phyloP scores from a whole-genome alignment of 257 asterid species.

The Pogostemon cablin region DNA sequence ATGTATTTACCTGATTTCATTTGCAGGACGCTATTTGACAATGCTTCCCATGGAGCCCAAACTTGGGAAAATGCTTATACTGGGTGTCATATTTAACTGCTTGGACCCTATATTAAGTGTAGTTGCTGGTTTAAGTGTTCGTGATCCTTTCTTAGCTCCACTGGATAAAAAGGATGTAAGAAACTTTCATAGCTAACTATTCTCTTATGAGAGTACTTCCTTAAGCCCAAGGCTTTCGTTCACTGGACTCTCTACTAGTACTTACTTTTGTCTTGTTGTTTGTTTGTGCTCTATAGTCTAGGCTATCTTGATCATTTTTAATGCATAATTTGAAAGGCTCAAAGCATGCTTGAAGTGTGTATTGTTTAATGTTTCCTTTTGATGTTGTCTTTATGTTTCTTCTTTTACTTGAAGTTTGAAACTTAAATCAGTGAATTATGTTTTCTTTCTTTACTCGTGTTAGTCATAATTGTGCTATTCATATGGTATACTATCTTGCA shows the following conservation, averaged over 20 bases:
- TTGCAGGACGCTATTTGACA: conserved; percentile 81
- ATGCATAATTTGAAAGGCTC: not conserved
- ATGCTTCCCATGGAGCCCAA: conserved; percentile 98
- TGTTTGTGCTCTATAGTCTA: not conserved
- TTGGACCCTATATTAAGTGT: conserved; percentile 89
- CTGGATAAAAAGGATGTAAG: conserved; percentile 94
- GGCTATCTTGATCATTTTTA: not conserved
- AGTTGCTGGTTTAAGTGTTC: conserved; percentile 91
- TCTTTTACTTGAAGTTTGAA: not conserved
- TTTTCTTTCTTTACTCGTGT: not conserved
- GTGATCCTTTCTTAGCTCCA: conserved; percentile 94
- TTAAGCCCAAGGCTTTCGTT: conserved; percentile 14
- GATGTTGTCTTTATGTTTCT: not conserved
- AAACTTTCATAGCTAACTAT: conserved; percentile 30
- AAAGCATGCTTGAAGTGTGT: conserved; percentile 11
- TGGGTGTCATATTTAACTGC: conserved; percentile 86
- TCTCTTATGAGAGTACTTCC: conserved; percentile 8
- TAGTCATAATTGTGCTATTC: not conserved
- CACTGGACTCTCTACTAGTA: not conserved
- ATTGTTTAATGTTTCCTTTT: conserved; percentile 7
- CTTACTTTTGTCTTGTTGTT: not conserved
- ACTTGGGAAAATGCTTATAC: conserved; percentile 95
- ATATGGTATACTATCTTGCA: not conserved
- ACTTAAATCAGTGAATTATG: not conserved
- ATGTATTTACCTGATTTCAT: conserved; percentile 36